A percentile compares a stretch with the other conserved stretches of the same genome.
Evolutionary conservation across 345 rosid species (phyloP).

Genomic region (Pistacia atlantica): DNA sequence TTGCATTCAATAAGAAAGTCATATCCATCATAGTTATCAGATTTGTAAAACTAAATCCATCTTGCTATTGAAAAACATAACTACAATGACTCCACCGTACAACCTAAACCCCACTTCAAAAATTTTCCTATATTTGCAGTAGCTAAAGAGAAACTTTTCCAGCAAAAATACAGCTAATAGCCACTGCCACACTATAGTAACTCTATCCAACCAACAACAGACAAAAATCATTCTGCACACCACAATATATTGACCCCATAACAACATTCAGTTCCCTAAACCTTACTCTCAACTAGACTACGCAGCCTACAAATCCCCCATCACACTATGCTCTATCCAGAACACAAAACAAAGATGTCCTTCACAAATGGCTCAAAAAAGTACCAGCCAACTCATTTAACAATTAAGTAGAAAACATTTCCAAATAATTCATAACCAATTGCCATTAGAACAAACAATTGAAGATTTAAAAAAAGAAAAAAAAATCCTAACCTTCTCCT

Average conservation of each 20-base stretch:
- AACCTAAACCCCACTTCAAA: background rate
- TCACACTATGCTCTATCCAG: no score
- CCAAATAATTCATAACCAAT: background rate
- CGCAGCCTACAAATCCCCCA: no score
- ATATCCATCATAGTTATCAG: background rate
- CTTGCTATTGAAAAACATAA: background rate
- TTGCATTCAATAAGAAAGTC: background rate
- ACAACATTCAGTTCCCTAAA: no score
- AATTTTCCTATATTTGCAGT: background rate
- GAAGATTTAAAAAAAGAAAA: background rate
- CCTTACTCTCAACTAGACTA: no score
- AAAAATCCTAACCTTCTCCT: conserved; percentile 51
- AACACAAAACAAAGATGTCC: no score
- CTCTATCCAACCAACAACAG: no score
- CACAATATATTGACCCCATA: no score
- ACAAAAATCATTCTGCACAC: no score
- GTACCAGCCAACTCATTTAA: background rate
- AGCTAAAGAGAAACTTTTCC: background rate
- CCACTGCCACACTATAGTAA: background rate
- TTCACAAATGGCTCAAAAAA: background rate
- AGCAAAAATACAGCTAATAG: background rate
- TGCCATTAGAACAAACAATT: background rate
- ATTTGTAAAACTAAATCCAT: background rate
- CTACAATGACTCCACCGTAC: background rate
- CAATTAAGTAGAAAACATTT: background rate